Conservation (phyloP, 106 monocot genomes). For the Amphibolis antarctica region DNA sequence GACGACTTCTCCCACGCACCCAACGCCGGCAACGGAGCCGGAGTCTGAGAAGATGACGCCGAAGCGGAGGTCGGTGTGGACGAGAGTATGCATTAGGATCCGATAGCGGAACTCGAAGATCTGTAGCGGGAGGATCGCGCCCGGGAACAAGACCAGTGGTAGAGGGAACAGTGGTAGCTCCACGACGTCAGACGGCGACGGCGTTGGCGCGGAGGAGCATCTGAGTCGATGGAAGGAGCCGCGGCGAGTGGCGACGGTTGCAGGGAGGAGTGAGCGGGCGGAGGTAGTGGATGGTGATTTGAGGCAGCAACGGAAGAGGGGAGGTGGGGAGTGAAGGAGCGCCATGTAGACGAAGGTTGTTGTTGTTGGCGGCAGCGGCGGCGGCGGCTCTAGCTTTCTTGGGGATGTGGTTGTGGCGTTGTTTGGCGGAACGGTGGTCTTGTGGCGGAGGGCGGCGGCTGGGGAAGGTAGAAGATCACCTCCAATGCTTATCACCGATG, state of each 20-base stretch:
- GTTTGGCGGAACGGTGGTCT: not conserved
- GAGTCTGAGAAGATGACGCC: constrained; percentile 72
- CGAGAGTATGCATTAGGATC: constrained; percentile 94
- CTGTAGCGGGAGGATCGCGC: constrained; percentile 68
- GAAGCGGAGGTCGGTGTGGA: constrained; percentile 77
- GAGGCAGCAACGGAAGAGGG: not conserved
- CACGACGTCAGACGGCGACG: constrained; percentile 12
- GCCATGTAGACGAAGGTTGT: constrained; percentile 12
- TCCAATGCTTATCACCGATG: not conserved
- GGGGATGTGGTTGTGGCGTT: not conserved
- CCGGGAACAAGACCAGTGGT: constrained; percentile 90
- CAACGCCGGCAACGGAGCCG: constrained; percentile 48
- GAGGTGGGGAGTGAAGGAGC: constrained; percentile 14
- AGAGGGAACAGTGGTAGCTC: constrained; percentile 85
- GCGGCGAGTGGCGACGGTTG: not conserved
- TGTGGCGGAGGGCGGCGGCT: not conserved
- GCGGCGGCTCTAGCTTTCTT: too few relatives aligned
- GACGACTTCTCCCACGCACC: constrained; percentile 87
- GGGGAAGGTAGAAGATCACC: not conserved
- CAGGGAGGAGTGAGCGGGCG: not conserved
- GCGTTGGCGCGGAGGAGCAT: constrained; percentile 3
- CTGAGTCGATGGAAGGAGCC: not conserved
- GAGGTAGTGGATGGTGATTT: constrained; percentile 7
- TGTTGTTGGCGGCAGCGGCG: not conserved
- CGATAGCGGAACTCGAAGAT: constrained; percentile 99